phyloP scores from a whole-genome alignment of 306 rosid species.

The Glycine soja region DNA sequence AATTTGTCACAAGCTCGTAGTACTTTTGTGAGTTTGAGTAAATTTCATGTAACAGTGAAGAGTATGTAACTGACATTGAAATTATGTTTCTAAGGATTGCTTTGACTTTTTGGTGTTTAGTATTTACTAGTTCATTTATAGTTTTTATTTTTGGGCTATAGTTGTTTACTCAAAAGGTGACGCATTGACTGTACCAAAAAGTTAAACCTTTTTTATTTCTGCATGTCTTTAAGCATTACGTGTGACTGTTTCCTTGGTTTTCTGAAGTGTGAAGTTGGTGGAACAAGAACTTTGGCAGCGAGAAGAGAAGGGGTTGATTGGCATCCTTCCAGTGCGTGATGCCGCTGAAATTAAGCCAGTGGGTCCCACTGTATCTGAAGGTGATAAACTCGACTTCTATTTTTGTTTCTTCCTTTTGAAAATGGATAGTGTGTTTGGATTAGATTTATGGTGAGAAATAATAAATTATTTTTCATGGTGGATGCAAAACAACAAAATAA shows the following conservation, averaged over 20 bases:
- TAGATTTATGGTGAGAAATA: too few species aligned
- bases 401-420: too few species aligned
- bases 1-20: neutral
- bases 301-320: constrained; percentile 97
- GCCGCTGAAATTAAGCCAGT: constrained; percentile 71
- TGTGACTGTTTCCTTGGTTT: constrained; percentile 41
- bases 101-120: too few species aligned
- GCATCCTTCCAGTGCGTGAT: constrained; percentile 94
- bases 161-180: constrained; percentile 23
- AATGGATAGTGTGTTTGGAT: too few species aligned
- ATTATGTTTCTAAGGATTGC: neutral
- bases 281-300: constrained; percentile 99
- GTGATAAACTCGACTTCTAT: constrained; percentile 40
- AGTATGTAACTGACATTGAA: neutral
- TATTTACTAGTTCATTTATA: neutral
- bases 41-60: neutral
- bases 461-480: too few species aligned
- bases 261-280: constrained; percentile 90
- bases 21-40: neutral
- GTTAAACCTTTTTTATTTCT: constrained; percentile 12
- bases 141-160: neutral
- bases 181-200: neutral
- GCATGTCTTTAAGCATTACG: constrained; percentile 7
- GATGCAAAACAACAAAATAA: too few species aligned
- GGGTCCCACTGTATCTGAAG: constrained; percentile 74